Conservation (phyloP, 495 filamentous ascomycete species). For the Pseudevernia furfuracea region DNA sequence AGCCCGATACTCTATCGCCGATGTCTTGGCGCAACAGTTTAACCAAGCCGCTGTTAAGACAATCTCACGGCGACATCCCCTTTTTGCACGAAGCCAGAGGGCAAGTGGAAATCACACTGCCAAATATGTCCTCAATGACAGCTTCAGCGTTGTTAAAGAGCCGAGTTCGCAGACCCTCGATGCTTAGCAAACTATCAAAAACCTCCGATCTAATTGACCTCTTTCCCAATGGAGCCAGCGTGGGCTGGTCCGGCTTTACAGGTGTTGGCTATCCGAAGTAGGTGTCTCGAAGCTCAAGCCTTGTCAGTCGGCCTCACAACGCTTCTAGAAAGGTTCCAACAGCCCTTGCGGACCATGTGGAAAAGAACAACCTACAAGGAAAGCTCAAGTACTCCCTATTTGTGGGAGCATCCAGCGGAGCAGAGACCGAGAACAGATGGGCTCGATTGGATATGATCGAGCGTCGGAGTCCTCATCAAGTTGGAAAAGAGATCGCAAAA, state of each 20-base stretch:
- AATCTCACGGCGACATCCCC: not conserved
- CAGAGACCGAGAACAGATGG: constrained; percentile 90
- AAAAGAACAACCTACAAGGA: constrained; percentile 79
- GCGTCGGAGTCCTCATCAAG: constrained; percentile 76
- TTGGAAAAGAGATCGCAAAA: constrained; percentile 84
- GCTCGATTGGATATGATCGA: constrained; percentile 82
- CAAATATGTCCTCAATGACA: constrained; percentile 29
- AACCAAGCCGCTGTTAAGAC: not conserved
- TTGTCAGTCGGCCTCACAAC: constrained; percentile 3
- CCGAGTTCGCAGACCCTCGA: constrained; percentile 65
- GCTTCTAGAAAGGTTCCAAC: constrained; percentile 66
- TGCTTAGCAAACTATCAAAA: constrained; percentile 70
- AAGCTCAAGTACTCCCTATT: constrained; percentile 79
- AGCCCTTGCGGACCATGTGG: constrained; percentile 80
- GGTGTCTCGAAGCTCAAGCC: constrained; percentile 28
- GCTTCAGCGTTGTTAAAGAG: constrained; percentile 69
- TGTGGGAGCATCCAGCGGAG: constrained; percentile 80
- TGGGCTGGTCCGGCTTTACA: constrained; percentile 89
- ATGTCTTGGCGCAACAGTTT: not conserved
- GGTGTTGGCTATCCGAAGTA: constrained; percentile 88
- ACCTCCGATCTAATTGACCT: constrained; percentile 72
- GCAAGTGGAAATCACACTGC: not conserved
- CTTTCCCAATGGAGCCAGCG: constrained; percentile 75
- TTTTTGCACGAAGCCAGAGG: not conserved
- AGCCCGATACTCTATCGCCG: not conserved